Evolutionary conservation across 805 yeast species (phyloP), one percentile per base, ranked within the genome.

Genomic region (Naumovozyma dairenensis): DNA sequence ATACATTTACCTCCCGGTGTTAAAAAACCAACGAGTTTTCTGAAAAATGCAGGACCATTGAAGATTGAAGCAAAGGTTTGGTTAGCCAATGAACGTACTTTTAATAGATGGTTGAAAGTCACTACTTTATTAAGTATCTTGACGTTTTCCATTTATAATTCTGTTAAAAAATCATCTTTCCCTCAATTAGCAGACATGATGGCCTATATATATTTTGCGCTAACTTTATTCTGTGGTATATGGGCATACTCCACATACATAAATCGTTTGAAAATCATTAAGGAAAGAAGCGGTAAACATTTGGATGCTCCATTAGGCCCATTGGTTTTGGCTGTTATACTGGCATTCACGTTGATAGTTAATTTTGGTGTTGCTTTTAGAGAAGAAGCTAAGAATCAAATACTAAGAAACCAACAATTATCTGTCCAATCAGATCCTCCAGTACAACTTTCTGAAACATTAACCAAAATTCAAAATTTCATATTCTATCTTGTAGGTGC

Each of bases 41-140:
- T 89, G 48, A 82, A 87, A 52, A 86, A 86, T 56, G 78, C 87
- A 18, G 95, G 96, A 6, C 92, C 96, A 1, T 74, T 86, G 36
- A 86, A 82, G 60, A 87, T 92, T 38, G 98, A 92, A 64, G 93
- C 97, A 20, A 92, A 92, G 55, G 98, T 92, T 10, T 92, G 97
- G 96, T 69, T 92, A 43, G 98, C 98, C 19, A 92, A 92, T 54
- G 98, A 92, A 64, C 80, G 98, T 59, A 92, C 98, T 3, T 89
- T 87, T 64, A 80, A 84, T 66, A 74, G 93, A 59, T 92, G 98
- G 98, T 67, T 92, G 44, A 86, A 80, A 42, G 89, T 89, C 16
- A 81, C 94, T 10, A 75, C 93, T 0, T 65, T 92, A 53, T 68
- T 92, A 46, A 77, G 94, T 15, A 77, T 87, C 0, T 63, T 92